phyloP scores from a whole-genome alignment of 352 stramenopile genomes.

The Phytopythium chamaehyphon region DNA sequence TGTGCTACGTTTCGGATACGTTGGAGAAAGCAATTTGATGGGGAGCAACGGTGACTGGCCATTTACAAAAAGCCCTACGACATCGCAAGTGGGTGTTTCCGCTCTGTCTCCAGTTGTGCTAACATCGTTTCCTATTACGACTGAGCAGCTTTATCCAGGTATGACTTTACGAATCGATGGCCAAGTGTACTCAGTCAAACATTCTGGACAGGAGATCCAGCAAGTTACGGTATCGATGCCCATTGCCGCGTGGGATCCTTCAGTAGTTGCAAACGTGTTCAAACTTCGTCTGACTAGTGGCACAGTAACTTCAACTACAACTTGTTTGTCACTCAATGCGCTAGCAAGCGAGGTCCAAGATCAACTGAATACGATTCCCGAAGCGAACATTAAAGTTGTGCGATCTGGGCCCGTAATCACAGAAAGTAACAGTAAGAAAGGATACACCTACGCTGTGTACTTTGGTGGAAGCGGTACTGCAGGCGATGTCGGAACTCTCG shows the following conservation, averaged over 20 bases:
- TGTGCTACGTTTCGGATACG: conserved; percentile 56
- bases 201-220: conserved; percentile 91
- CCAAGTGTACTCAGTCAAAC: conserved; percentile 79
- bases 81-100: conserved; percentile 42
- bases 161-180: conserved; percentile 89
- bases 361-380: conserved; percentile 9
- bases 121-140: conserved; percentile 21
- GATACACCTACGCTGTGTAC: conserved; percentile 92
- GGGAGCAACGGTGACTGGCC: conserved; percentile 67
- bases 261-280: conserved; percentile 16
- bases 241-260: conserved; percentile 16
- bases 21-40: conserved; percentile 28
- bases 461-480: conserved; percentile 82
- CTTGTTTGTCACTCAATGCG: conserved; percentile 41
- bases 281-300: conserved; percentile 37
- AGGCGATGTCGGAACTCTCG: conserved; percentile 73
- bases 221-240: conserved; percentile 45
- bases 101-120: conserved; percentile 45
- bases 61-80: conserved; percentile 37
- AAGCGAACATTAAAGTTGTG: conserved; percentile 52
- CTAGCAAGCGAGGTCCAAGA: conserved; percentile 10
- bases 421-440: conserved; percentile 29
- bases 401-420: conserved; percentile 29
- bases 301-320: conserved; percentile 22
- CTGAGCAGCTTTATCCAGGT: conserved; percentile 60